Evolutionary conservation across 1,284 basidiomycete species (phyloP).

Genomic region (Singerocomus rubriflavus): DNA sequence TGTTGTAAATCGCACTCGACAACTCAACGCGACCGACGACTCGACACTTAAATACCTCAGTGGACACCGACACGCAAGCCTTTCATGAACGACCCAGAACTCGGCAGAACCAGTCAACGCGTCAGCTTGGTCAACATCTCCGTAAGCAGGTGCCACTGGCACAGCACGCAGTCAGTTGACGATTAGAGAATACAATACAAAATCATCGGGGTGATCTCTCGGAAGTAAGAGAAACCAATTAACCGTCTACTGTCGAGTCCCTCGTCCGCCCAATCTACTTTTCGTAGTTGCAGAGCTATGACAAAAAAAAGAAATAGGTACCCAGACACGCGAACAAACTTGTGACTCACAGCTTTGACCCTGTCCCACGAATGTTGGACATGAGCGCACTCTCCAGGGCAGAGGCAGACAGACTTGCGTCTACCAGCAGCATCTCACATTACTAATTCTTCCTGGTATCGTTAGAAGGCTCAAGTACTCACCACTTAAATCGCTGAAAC

Average conservation of each 20-base stretch:
- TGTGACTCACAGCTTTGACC: slow-evolving; percentile 24
- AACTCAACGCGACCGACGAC: background rate
- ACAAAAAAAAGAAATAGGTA: background rate
- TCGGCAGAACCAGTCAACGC: slow-evolving; percentile 22
- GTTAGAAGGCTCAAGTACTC: slow-evolving; percentile 20
- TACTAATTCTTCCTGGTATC: background rate
- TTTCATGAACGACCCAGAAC: slow-evolving; percentile 24
- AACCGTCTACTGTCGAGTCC: slow-evolving; percentile 26
- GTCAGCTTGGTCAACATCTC: slow-evolving; percentile 13
- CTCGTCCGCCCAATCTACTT: slow-evolving; percentile 40
- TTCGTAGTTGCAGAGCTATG: slow-evolving; percentile 45
- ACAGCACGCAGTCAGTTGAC: background rate
- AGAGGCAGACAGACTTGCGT: slow-evolving; percentile 68
- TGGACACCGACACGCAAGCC: slow-evolving; percentile 19
- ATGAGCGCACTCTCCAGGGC: slow-evolving; percentile 72
- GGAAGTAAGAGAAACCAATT: background rate
- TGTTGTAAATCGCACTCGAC: slow-evolving; percentile 8
- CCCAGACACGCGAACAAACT: slow-evolving; percentile 1
- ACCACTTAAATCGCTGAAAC: slow-evolving; percentile 83
- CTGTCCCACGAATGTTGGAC: slow-evolving; percentile 40
- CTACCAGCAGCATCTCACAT: slow-evolving; percentile 32
- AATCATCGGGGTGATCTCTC: background rate
- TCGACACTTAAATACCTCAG: slow-evolving; percentile 14
- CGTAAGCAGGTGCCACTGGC: slow-evolving; percentile 11
- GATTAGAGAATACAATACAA: slow-evolving; percentile 10